Evolutionary conservation across 2,329 filamentous ascomycete species (phyloP).

Genomic region (Myriosclerotinia curreyana): DNA sequence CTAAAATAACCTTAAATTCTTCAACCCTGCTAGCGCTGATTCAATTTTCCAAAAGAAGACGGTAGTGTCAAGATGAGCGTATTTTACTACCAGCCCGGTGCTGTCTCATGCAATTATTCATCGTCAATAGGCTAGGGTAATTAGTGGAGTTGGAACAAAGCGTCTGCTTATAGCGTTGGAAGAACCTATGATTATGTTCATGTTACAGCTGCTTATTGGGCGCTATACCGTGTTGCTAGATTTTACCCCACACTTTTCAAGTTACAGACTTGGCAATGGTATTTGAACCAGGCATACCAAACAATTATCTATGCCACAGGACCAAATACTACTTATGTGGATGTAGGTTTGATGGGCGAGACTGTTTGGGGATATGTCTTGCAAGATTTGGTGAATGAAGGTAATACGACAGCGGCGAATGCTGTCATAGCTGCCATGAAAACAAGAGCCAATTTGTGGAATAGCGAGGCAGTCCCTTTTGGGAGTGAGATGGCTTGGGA

Average conservation of each 20-base stretch:
- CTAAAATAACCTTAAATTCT: too few species aligned
- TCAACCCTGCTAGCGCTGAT: too few species aligned
- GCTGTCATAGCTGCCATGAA: constrained; percentile 48
- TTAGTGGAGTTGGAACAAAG: constrained; percentile 52
- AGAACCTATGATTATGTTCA: constrained; percentile 61
- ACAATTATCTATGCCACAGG: constrained; percentile 46
- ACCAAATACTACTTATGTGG: constrained; percentile 45
- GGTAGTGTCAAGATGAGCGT: constrained; percentile 53
- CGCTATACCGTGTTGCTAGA: constrained; percentile 53
- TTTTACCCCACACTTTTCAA: constrained; percentile 47
- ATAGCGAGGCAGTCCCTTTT: constrained; percentile 51
- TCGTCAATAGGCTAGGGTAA: constrained; percentile 46
- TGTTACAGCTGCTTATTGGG: constrained; percentile 54
- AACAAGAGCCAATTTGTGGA: constrained; percentile 49
- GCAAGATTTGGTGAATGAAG: constrained; percentile 49
- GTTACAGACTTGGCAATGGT: constrained; percentile 51
- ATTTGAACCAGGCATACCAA: constrained; percentile 52
- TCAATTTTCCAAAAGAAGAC: too few species aligned
- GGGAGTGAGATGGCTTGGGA: constrained; percentile 64
- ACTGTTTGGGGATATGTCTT: constrained; percentile 55
- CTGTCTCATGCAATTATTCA: constrained; percentile 46
- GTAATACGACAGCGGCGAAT: constrained; percentile 42
- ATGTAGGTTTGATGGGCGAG: constrained; percentile 57
- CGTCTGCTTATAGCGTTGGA: constrained; percentile 46
- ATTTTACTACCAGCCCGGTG: constrained; percentile 54